These are phyloP conservation scores for Euptelea pleiosperma DNA, from an alignment of 164 flowering plant genomes.

Conservation along the genomic window DNA sequence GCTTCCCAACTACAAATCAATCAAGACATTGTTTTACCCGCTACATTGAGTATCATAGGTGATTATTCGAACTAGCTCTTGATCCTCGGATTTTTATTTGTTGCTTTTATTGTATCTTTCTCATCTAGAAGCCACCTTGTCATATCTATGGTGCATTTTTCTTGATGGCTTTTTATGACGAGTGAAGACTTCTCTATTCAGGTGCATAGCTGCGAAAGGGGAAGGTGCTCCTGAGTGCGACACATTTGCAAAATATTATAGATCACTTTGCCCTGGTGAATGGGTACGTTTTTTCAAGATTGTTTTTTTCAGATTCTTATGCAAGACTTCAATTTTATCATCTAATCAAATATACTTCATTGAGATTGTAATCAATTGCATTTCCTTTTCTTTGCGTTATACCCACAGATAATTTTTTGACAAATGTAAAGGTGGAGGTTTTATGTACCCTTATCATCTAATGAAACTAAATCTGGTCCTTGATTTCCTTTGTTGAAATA, in stretches of 20 bases:
- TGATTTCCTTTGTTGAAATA: too few relatives aligned
- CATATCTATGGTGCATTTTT: background rate
- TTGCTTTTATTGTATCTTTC: slow-evolving; percentile 1
- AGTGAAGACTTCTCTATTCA: slow-evolving; percentile 15
- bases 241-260: slow-evolving; percentile 87
- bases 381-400: too few relatives aligned
- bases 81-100: background rate
- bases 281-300: slow-evolving; percentile 66
- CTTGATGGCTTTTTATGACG: background rate
- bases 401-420: too few relatives aligned
- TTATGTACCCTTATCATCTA: too few relatives aligned
- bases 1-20: slow-evolving; percentile 96
- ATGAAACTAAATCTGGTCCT: too few relatives aligned
- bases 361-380: too few relatives aligned
- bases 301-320: too few relatives aligned
- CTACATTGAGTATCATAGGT: slow-evolving; percentile 93
- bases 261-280: slow-evolving; percentile 95
- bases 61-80: slow-evolving; percentile 18
- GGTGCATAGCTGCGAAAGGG: slow-evolving; percentile 91
- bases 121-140: background rate
- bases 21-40: slow-evolving; percentile 97
- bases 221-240: slow-evolving; percentile 91
- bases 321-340: too few relatives aligned
- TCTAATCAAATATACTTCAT: too few relatives aligned
- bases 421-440: too few relatives aligned